These are phyloP conservation scores for Chalciporus chontae DNA, from an alignment of 768 basidiomycete genomes.

Conservation along the genomic window DNA sequence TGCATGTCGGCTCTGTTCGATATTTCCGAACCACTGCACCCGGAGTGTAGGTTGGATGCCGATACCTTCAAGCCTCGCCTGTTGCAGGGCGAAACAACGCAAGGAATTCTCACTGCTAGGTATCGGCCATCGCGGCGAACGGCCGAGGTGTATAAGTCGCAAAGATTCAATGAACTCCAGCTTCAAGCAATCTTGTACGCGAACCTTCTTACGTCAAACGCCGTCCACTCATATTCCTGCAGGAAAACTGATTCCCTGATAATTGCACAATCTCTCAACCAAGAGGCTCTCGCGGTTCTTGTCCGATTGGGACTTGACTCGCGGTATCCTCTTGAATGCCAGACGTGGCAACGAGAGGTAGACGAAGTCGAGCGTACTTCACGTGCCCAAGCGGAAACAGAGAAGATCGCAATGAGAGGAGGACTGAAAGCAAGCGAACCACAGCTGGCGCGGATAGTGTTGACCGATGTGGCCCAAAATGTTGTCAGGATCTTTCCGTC, in stretches of 20 bases:
- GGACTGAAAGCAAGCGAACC: constrained; percentile 4
- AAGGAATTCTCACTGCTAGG: constrained; percentile 35
- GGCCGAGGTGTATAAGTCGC: constrained; percentile 5
- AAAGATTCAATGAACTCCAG: constrained; percentile 10
- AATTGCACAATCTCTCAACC: constrained; percentile 33
- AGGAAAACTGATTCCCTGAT: constrained; percentile 37
- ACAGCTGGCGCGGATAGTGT: not conserved
- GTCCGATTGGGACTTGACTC: constrained; percentile 18
- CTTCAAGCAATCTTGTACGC: constrained; percentile 27
- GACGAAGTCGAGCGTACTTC: not conserved
- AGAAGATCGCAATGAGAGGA: constrained; percentile 3
- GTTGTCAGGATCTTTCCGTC: constrained; percentile 17
- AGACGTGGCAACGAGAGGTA: constrained; percentile 15
- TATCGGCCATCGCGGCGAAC: constrained; percentile 23
- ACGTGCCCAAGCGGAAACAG: not conserved
- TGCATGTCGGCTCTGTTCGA: constrained; percentile 18
- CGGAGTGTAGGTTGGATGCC: constrained; percentile 20
- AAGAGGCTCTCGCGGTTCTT: constrained; percentile 22
- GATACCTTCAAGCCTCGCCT: constrained; percentile 29
- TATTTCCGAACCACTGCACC: constrained; percentile 13
- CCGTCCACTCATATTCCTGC: not conserved
- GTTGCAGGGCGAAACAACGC: constrained; percentile 39
- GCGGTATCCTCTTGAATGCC: constrained; percentile 16
- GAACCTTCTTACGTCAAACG: not conserved
- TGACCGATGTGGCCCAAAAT: constrained; percentile 12